Conservation (phyloP, 2,329 filamentous ascomycete species). For the Colletotrichum lini region DNA sequence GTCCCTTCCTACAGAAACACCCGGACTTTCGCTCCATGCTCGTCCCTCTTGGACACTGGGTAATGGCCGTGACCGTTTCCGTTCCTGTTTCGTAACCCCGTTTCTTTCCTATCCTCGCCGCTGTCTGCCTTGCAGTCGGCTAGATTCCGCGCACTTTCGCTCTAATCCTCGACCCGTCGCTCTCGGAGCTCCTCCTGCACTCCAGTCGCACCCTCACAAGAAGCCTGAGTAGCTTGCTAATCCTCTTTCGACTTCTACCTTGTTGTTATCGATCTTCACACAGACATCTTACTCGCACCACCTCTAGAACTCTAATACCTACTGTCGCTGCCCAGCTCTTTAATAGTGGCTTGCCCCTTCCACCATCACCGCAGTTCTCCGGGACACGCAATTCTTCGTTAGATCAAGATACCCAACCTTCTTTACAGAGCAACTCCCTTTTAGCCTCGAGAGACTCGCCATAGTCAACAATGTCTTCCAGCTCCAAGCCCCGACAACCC, state of each 20-base stretch:
- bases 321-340: conserved; percentile 29
- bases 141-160: conserved; percentile 35
- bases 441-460: conserved; percentile 21
- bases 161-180: conserved; percentile 30
- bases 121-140: conserved; percentile 38
- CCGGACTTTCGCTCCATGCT: conserved; percentile 42
- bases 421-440: conserved; percentile 17
- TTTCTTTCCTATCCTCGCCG: conserved; percentile 24
- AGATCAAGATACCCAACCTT: conserved; percentile 37
- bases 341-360: conserved; percentile 39
- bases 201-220: conserved; percentile 28
- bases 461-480: conserved; percentile 41
- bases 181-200: conserved; percentile 38
- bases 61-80: conserved; percentile 43
- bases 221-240: conserved; percentile 37
- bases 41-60: conserved; percentile 41
- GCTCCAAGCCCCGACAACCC: conserved; percentile 55
- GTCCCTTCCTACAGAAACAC: conserved; percentile 41
- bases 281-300: conserved; percentile 40
- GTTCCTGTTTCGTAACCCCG: conserved; percentile 42
- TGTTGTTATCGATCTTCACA: conserved; percentile 31
- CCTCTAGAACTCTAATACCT: conserved; percentile 39
- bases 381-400: conserved; percentile 30
- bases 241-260: conserved; percentile 34
- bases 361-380: conserved; percentile 26